phyloP scores from a whole-genome alignment of 257 asterid genomes.

The Coffea canephora region DNA sequence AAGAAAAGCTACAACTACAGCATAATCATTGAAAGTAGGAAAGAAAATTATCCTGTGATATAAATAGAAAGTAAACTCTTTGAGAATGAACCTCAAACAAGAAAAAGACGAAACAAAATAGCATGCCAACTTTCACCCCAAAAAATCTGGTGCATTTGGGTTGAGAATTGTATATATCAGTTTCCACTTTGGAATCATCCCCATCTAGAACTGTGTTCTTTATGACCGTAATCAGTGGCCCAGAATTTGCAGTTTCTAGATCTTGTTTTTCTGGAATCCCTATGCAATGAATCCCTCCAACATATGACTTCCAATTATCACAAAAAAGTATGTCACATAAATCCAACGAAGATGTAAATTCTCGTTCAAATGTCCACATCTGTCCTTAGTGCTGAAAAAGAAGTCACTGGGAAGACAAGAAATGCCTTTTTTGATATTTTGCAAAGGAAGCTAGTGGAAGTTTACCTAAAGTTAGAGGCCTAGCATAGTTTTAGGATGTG shows the following conservation, averaged over 20 bases:
- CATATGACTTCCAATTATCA: too few species aligned
- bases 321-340: neutral
- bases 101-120: neutral
- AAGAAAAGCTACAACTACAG: neutral
- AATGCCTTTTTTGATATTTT: neutral
- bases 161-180: neutral
- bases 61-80: neutral
- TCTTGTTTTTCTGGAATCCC: neutral
- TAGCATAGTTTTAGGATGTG: neutral
- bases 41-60: neutral
- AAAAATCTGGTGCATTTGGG: neutral
- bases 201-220: neutral
- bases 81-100: neutral
- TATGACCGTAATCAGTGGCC: neutral
- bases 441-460: neutral
- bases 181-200: neutral
- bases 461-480: neutral
- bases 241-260: neutral
- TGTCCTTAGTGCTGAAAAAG: neutral
- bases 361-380: neutral
- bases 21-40: neutral
- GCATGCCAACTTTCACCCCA: neutral
- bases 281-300: too few species aligned
- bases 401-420: neutral
- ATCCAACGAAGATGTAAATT: too few species aligned